Conservation (phyloP, 2,329 filamentous ascomycete genomes). For the Fulvia fulva region DNA sequence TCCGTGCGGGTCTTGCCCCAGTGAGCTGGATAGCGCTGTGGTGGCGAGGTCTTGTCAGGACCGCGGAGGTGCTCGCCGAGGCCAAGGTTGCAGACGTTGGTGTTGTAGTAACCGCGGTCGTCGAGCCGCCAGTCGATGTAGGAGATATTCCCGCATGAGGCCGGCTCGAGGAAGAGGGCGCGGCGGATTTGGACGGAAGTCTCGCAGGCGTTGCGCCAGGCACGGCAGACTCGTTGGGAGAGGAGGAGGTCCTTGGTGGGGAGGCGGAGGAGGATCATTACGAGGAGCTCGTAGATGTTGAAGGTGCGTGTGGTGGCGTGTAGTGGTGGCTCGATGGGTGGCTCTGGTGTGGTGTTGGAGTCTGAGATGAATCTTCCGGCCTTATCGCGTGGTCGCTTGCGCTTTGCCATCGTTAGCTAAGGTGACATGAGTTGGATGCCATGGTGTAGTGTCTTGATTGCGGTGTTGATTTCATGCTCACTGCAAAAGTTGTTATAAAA, state of each 20-base stretch:
- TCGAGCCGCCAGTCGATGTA: not conserved
- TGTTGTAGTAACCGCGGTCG: not conserved
- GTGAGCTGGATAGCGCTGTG: not conserved
- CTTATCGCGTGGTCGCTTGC: not conserved
- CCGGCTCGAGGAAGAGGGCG: not conserved
- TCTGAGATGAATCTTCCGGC: not conserved
- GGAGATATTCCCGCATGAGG: not conserved
- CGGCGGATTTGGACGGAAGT: not conserved
- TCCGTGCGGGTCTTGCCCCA: not conserved
- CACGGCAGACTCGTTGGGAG: not conserved
- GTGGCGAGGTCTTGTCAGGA: not conserved
- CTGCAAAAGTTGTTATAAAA: too few species aligned
- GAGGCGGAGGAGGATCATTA: constrained; percentile 1
- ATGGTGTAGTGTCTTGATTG: not conserved
- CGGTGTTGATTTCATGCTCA: not conserved
- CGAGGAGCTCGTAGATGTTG: not conserved
- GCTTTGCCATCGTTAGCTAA: not conserved
- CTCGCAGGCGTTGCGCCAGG: not conserved
- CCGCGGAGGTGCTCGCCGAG: not conserved
- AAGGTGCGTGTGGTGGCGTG: not conserved
- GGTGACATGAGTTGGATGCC: not conserved
- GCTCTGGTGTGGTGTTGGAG: not conserved
- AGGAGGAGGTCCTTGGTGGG: not conserved
- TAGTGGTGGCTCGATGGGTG: not conserved
- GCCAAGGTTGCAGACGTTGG: not conserved